Conservation (phyloP, 257 asterid genomes). For the Agastache rugosa region DNA sequence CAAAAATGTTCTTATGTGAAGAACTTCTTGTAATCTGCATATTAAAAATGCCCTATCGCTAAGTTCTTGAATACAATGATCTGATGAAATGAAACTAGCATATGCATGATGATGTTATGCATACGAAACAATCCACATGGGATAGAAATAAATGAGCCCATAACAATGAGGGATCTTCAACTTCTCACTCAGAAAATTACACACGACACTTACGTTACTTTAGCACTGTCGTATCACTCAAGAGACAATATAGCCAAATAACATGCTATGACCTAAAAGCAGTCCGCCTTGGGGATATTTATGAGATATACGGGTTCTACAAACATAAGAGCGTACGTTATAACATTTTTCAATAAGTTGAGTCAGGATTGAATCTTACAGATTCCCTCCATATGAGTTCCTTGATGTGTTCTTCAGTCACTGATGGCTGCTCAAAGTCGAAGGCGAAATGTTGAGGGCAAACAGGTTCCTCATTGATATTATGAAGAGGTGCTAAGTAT, state of each 20-base stretch:
- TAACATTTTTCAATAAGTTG: slow-evolving; percentile 52
- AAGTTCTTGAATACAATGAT: slow-evolving; percentile 17
- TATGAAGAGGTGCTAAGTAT: slow-evolving; percentile 84
- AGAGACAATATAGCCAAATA: slow-evolving; percentile 26
- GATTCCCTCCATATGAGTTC: slow-evolving; percentile 94
- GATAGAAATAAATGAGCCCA: background rate
- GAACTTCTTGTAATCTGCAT: slow-evolving; percentile 35
- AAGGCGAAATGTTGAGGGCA: slow-evolving; percentile 72
- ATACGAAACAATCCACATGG: background rate
- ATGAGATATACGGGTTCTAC: slow-evolving; percentile 36
- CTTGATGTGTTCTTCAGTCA: slow-evolving; percentile 90
- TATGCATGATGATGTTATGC: background rate
- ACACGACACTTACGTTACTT: slow-evolving; percentile 29
- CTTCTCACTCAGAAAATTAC: slow-evolving; percentile 34
- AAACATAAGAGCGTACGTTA: slow-evolving; percentile 25
- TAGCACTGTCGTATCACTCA: slow-evolving; percentile 39
- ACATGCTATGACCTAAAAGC: slow-evolving; percentile 34
- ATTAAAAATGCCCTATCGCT: too few species aligned
- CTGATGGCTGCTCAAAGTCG: slow-evolving; percentile 90
- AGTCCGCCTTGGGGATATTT: slow-evolving; percentile 25
- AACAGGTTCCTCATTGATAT: slow-evolving; percentile 84
- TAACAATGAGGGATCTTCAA: slow-evolving; percentile 22
- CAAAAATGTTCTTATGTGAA: slow-evolving; percentile 57
- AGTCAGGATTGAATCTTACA: slow-evolving; percentile 76
- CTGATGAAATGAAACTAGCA: slow-evolving; percentile 17